Percentiles rank a stretch among this genome's conserved stretches.
Conservation (phyloP, 495 filamentous ascomycete species). For the Aspergillus steynii region DNA sequence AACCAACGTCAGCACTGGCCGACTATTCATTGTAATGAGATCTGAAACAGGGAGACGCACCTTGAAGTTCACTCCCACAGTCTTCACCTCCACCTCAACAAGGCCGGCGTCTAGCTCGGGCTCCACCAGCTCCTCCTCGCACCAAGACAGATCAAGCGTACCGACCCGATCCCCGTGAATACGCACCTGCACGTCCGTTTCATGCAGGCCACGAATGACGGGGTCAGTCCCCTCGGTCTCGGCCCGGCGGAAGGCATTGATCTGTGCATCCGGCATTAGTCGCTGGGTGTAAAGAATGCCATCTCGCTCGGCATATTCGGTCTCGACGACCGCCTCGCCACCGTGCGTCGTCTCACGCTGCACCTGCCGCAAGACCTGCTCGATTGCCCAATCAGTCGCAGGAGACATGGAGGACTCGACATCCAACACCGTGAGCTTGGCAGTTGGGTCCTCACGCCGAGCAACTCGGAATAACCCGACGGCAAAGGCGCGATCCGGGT, state of each 20-base stretch:
- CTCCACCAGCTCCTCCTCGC: background rate
- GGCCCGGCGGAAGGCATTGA: background rate
- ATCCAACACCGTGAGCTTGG: background rate
- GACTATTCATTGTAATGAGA: background rate
- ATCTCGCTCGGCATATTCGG: background rate
- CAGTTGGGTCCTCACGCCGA: background rate
- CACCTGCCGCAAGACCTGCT: background rate
- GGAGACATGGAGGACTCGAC: background rate
- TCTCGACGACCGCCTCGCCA: background rate
- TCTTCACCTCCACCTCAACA: slow-evolving; percentile 36
- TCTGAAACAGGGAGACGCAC: slow-evolving; percentile 19
- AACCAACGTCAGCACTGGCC: background rate
- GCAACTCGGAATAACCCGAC: background rate
- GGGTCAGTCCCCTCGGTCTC: background rate
- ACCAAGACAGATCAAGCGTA: background rate
- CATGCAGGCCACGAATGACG: background rate
- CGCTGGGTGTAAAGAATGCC: background rate
- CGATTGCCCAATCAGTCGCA: background rate
- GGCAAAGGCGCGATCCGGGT: background rate
- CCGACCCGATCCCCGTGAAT: background rate
- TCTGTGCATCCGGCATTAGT: background rate
- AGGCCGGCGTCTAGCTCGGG: slow-evolving; percentile 20
- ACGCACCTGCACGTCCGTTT: background rate
- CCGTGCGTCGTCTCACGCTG: background rate
- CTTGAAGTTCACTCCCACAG: slow-evolving; percentile 42